Evolutionary conservation across 768 basidiomycete genomes (phyloP).

Genomic region (Rhodocollybia butyracea): DNA sequence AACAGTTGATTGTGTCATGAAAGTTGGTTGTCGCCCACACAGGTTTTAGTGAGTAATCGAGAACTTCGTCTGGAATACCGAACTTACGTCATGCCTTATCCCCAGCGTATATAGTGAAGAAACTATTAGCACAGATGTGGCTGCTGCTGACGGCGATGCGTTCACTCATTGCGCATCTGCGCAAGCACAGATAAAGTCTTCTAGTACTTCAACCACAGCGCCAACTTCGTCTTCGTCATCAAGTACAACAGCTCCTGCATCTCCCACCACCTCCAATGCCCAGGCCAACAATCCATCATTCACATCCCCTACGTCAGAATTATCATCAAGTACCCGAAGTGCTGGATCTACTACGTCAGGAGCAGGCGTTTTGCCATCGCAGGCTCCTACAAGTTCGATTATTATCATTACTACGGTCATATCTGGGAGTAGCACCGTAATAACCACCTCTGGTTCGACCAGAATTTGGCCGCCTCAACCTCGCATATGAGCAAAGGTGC

Average conservation of each 20-base stretch:
- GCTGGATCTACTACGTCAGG: not conserved
- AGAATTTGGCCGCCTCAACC: not conserved
- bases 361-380: no score
- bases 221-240: not conserved
- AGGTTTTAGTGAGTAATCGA: slow-evolving; percentile 4
- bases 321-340: no score
- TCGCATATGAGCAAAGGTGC: not conserved
- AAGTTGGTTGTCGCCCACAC: not conserved
- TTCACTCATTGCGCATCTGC: slow-evolving; percentile 22
- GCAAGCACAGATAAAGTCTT: no score
- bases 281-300: no score
- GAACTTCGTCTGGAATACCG: not conserved
- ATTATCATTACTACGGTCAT: not conserved
- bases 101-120: slow-evolving; percentile 18
- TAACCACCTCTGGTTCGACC: not conserved
- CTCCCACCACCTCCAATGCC: not conserved
- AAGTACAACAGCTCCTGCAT: not conserved
- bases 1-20: not conserved
- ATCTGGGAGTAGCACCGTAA: not conserved
- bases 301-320: not conserved
- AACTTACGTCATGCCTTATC: not conserved
- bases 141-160: slow-evolving; percentile 20
- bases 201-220: not conserved
- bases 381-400: no score
- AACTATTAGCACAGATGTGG: slow-evolving; percentile 14